These are phyloP conservation scores for Candida albicans DNA, from an alignment of 1,139 yeast species.

Conservation along the genomic window DNA sequence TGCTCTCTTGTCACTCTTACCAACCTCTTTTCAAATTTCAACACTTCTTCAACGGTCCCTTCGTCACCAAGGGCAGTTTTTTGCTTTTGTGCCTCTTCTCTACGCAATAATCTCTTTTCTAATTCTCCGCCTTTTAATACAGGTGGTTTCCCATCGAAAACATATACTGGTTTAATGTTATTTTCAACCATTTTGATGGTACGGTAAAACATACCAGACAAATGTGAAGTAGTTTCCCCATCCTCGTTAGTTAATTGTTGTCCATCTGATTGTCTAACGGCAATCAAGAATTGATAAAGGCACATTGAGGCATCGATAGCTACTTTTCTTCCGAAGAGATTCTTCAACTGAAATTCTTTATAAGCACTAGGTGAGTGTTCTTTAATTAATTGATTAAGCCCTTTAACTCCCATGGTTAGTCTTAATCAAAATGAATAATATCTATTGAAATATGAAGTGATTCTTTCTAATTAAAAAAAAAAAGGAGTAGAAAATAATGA, in stretches of 20 bases:
- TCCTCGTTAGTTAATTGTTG: conserved; percentile 82
- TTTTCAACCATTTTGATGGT: conserved; percentile 85
- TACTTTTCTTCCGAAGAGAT: conserved; percentile 88
- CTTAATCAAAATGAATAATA: not conserved
- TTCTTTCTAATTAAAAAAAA: not conserved
- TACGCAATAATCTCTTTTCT: conserved; percentile 74
- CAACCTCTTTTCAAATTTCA: conserved; percentile 79
- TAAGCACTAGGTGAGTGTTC: conserved; percentile 89
- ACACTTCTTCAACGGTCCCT: conserved; percentile 75
- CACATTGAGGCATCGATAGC: conserved; percentile 94
- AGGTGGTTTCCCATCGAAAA: conserved; percentile 96
- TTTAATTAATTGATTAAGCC: conserved; percentile 73
- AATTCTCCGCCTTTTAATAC: conserved; percentile 90
- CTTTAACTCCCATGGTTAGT: conserved; percentile 71
- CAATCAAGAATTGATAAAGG: conserved; percentile 88
- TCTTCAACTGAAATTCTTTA: conserved; percentile 75
- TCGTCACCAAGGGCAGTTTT: conserved; percentile 74
- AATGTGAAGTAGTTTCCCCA: conserved; percentile 93
- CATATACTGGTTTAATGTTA: conserved; percentile 94
- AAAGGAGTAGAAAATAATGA: not conserved
- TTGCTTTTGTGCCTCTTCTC: conserved; percentile 81
- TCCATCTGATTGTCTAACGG: conserved; percentile 97
- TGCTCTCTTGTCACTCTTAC: conserved; percentile 88
- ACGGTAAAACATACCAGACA: conserved; percentile 94
- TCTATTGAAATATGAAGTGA: too few relatives aligned